Evolutionary conservation across 148 eudicot genomes (phyloP).

Genomic region (Gaultheria prostrata): DNA sequence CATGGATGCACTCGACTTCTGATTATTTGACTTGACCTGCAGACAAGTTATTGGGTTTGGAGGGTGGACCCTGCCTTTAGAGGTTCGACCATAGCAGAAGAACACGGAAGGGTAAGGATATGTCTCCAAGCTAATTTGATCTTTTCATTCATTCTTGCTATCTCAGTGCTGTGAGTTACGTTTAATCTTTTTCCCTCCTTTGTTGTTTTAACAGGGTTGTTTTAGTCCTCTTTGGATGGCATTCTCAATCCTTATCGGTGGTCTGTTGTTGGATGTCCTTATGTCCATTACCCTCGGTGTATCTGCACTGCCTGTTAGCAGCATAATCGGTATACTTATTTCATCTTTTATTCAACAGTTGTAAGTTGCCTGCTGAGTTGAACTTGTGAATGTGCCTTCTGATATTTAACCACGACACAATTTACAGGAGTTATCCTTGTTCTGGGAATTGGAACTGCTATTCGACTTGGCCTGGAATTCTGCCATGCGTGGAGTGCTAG

Average conservation of each 20-base stretch:
- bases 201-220: slow-evolving; percentile 21
- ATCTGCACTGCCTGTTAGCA: slow-evolving; percentile 36
- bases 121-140: background rate
- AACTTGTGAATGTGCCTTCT: background rate
- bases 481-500: slow-evolving; percentile 32
- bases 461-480: slow-evolving; percentile 34
- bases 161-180: background rate
- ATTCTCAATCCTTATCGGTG: slow-evolving; percentile 34
- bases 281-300: slow-evolving; percentile 38
- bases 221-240: slow-evolving; percentile 42
- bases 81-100: slow-evolving; percentile 18
- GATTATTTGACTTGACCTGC: background rate
- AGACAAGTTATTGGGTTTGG: slow-evolving; percentile 41
- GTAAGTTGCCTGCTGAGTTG: background rate
- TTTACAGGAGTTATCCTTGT: slow-evolving; percentile 31
- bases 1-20: background rate
- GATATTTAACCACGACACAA: background rate
- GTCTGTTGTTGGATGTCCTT: slow-evolving; percentile 30
- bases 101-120: slow-evolving; percentile 24
- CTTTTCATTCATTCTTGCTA: background rate
- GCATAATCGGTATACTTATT: slow-evolving; percentile 25
- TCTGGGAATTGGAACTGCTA: slow-evolving; percentile 33
- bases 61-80: slow-evolving; percentile 30
- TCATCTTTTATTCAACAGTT: background rate
- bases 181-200: background rate